phyloP scores from a whole-genome alignment of 768 basidiomycete species.

The Rhizopogon sp. region DNA sequence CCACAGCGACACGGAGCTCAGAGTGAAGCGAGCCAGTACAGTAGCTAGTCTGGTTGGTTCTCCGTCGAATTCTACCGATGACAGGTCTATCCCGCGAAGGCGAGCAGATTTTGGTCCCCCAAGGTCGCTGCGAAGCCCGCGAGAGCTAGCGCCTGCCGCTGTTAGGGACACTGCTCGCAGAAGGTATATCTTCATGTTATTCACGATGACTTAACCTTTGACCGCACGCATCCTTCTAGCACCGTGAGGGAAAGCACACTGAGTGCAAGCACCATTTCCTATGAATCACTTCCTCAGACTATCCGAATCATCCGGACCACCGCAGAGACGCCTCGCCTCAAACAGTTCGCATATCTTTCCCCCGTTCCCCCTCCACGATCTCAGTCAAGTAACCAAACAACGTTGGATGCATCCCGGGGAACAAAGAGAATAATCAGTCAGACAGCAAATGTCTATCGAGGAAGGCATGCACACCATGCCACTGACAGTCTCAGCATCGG shows the following conservation, averaged over 20 bases:
- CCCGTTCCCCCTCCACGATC: conserved; percentile 60
- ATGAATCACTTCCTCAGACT: conserved; percentile 26
- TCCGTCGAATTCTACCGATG: conserved; percentile 61
- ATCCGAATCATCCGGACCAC: conserved; percentile 15
- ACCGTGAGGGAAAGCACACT: conserved; percentile 49
- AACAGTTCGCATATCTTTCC: conserved; percentile 65
- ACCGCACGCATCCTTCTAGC: conserved; percentile 34
- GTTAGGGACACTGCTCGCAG: conserved; percentile 18
- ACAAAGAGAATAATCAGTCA: conserved; percentile 54
- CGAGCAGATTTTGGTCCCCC: conserved; percentile 69
- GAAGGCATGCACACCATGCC: conserved; percentile 24
- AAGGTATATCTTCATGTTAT: conserved; percentile 23
- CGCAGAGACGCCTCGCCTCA: conserved; percentile 50
- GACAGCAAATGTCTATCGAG: conserved; percentile 52
- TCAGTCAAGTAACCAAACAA: conserved; percentile 24
- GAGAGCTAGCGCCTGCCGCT: conserved; percentile 14
- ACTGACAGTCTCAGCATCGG: conserved; percentile 50
- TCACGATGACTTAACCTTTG: conserved; percentile 32
- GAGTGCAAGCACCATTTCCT: conserved; percentile 34
- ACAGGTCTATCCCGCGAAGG: conserved; percentile 60
- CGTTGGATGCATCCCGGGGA: conserved; percentile 19
- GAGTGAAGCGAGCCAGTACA: conserved; percentile 31
- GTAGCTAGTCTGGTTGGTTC: conserved; percentile 47
- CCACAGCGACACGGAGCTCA: conserved; percentile 33
- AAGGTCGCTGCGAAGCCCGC: conserved; percentile 36